Conservation (phyloP, 495 filamentous ascomycete species). For the Bacidia gigantensis region DNA sequence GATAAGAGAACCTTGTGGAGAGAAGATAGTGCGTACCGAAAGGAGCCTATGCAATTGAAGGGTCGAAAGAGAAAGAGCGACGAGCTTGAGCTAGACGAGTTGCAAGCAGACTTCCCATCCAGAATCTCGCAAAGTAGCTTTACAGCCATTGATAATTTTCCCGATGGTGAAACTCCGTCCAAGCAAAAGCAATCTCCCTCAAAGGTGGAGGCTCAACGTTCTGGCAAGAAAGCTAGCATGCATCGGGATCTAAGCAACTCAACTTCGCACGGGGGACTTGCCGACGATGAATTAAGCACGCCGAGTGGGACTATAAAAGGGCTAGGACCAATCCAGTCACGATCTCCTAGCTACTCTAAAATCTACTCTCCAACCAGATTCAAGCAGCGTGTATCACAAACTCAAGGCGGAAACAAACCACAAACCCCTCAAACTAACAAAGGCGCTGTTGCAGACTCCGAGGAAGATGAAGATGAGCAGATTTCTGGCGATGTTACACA, state of each 20-base stretch:
- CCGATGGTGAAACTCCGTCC: conserved; percentile 19
- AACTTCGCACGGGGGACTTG: conserved; percentile 4
- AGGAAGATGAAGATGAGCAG: conserved; percentile 18
- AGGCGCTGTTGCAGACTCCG: conserved; percentile 29
- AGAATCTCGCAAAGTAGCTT: conserved; percentile 19
- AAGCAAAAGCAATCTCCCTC: conserved; percentile 8
- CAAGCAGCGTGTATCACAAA: not conserved
- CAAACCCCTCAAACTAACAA: not conserved
- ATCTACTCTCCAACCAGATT: not conserved
- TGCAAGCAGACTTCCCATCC: conserved; percentile 6
- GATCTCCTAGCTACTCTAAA: not conserved
- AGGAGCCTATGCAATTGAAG: conserved; percentile 33
- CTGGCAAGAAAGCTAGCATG: not conserved
- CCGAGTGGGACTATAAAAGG: not conserved
- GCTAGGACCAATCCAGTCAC: not conserved
- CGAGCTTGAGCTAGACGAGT: conserved; percentile 41
- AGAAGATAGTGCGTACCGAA: conserved; percentile 39
- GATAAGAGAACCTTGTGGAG: conserved; percentile 44
- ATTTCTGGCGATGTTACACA: too few relatives aligned
- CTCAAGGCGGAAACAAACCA: not conserved
- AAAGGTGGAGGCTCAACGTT: not conserved
- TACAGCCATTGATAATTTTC: conserved; percentile 22
- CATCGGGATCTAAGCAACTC: not conserved
- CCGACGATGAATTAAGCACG: not conserved
- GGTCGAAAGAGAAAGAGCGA: conserved; percentile 64